phyloP scores from a whole-genome alignment of 1,284 basidiomycete genomes.

The Ustilago bromivora region DNA sequence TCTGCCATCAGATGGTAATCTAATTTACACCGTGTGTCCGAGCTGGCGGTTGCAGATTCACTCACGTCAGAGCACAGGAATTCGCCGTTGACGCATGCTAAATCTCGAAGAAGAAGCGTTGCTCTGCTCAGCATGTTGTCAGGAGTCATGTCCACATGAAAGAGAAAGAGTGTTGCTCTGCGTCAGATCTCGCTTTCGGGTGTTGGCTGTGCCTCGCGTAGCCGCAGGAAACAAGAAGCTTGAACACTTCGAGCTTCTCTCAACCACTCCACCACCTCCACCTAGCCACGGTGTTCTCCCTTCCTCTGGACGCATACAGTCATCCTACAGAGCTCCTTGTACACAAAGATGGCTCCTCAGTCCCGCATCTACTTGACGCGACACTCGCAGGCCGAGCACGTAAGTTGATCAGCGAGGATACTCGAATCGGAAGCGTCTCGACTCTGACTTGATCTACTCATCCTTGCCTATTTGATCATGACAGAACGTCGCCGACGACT shows the following conservation, averaged over 20 bases:
- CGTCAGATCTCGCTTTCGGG: not conserved
- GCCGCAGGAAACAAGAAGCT: slow-evolving; percentile 7
- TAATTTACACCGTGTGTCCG: not conserved
- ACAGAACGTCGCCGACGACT: slow-evolving; percentile 60
- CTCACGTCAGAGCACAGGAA: slow-evolving; percentile 14
- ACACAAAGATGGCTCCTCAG: slow-evolving; percentile 42
- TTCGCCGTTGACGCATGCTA: slow-evolving; percentile 23
- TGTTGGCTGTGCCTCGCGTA: slow-evolving; percentile 1
- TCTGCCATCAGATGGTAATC: too few relatives aligned
- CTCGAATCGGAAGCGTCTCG: not conserved
- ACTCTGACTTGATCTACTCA: not conserved
- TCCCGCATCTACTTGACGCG: slow-evolving; percentile 59
- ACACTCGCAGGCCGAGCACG: slow-evolving; percentile 64
- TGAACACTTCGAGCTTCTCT: not conserved
- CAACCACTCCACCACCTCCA: not conserved
- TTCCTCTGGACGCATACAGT: slow-evolving; percentile 2
- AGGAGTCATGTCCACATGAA: not conserved
- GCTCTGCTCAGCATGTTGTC: slow-evolving; percentile 1
- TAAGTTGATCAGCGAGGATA: slow-evolving; percentile 26
- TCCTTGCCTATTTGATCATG: not conserved
- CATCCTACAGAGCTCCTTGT: not conserved
- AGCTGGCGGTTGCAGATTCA: slow-evolving; percentile 5
- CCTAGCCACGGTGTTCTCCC: not conserved
- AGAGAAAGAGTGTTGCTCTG: not conserved
- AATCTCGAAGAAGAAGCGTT: not conserved